These are phyloP conservation scores for Boletus subcaerulescens DNA, from an alignment of 768 basidiomycete genomes.

Conservation along the genomic window DNA sequence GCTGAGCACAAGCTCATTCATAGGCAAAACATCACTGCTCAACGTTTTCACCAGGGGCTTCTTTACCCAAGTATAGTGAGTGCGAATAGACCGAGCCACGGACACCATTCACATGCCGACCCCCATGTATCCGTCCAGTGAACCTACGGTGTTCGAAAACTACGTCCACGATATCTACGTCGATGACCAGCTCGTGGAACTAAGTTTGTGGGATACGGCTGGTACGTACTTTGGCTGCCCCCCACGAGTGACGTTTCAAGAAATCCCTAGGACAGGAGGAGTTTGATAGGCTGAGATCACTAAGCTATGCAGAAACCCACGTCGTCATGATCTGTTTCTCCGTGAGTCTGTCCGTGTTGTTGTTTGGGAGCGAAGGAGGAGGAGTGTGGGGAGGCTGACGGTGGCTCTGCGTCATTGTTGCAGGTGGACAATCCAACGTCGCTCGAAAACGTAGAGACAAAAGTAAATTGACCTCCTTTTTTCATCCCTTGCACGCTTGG, in stretches of 20 bases:
- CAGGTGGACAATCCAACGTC: slow-evolving; percentile 94
- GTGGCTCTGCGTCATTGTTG: not conserved
- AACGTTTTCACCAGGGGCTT: slow-evolving; percentile 90
- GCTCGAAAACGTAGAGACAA: slow-evolving; percentile 92
- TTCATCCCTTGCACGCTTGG: not conserved
- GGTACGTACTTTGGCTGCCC: slow-evolving; percentile 45
- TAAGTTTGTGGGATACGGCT: slow-evolving; percentile 97
- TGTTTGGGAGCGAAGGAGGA: not conserved
- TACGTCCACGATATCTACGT: slow-evolving; percentile 88
- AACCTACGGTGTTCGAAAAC: slow-evolving; percentile 96
- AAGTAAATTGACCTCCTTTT: slow-evolving; percentile 43
- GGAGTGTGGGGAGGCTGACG: not conserved
- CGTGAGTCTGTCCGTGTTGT: slow-evolving; percentile 39
- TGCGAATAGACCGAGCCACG: slow-evolving; percentile 6
- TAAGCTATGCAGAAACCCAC: slow-evolving; percentile 97
- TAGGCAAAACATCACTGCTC: slow-evolving; percentile 79
- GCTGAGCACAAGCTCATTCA: slow-evolving; percentile 11
- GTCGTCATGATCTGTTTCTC: slow-evolving; percentile 97
- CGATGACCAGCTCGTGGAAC: slow-evolving; percentile 84
- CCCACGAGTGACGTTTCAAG: slow-evolving; percentile 24
- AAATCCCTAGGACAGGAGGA: slow-evolving; percentile 79
- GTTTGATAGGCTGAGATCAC: slow-evolving; percentile 87
- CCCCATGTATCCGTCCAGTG: slow-evolving; percentile 41
- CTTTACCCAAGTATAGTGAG: slow-evolving; percentile 93
- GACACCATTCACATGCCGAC: not conserved